These are phyloP conservation scores for Lactarius deliciosus DNA, from an alignment of 768 basidiomycete species.

Conservation along the genomic window DNA sequence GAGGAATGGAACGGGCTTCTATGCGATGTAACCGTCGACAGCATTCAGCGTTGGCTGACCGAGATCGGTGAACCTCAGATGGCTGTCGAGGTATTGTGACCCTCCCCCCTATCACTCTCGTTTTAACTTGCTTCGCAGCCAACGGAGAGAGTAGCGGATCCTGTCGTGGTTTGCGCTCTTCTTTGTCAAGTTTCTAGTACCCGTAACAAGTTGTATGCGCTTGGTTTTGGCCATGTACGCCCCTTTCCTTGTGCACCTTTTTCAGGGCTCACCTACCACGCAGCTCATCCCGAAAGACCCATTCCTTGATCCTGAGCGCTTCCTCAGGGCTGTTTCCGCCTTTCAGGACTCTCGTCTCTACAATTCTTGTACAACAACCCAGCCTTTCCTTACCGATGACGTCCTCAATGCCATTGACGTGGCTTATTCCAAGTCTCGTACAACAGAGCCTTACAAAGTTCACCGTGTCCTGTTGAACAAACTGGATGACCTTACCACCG, in stretches of 20 bases:
- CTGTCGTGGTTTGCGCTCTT: conserved; percentile 65
- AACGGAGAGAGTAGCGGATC: conserved; percentile 72
- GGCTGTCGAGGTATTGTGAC: conserved; percentile 53
- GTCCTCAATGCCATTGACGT: conserved; percentile 48
- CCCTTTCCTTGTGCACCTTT: neutral
- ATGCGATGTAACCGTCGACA: conserved; percentile 75
- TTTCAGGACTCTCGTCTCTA: conserved; percentile 32
- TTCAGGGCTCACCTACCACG: conserved; percentile 3
- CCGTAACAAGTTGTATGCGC: conserved; percentile 66
- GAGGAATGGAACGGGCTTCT: conserved; percentile 61
- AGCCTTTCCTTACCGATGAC: conserved; percentile 43
- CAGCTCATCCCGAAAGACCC: conserved; percentile 69
- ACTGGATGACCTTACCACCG: conserved; percentile 51
- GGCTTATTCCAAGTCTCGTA: conserved; percentile 48
- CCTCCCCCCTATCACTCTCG: neutral
- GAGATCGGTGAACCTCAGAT: conserved; percentile 63
- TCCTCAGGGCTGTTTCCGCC: conserved; percentile 48
- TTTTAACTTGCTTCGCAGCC: conserved; percentile 43
- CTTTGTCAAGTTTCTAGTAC: conserved; percentile 65
- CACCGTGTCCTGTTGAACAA: conserved; percentile 62
- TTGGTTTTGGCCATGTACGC: conserved; percentile 48
- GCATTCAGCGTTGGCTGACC: conserved; percentile 64
- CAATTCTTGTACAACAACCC: conserved; percentile 12
- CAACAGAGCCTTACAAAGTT: conserved; percentile 57
- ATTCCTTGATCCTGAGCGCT: conserved; percentile 65